These are phyloP conservation scores for Fusarium pseudoanthophilum DNA, from an alignment of 2,329 filamentous ascomycete species.

Conservation along the genomic window DNA sequence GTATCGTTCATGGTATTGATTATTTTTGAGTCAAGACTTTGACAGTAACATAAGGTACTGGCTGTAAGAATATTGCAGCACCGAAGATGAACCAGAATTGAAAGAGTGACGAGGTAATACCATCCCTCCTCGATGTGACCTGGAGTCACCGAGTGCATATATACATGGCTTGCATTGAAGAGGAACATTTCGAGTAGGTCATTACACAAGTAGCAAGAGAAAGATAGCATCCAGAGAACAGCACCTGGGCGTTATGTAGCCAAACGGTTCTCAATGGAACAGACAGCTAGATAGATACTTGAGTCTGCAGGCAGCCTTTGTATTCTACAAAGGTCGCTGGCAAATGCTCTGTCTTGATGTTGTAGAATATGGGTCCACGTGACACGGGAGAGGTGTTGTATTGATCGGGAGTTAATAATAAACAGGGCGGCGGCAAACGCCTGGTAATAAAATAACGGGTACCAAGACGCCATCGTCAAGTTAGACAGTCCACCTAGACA, in stretches of 20 bases:
- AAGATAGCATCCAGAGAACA: neutral
- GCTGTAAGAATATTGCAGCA: neutral
- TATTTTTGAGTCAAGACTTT: neutral
- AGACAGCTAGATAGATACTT: neutral
- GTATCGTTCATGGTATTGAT: neutral
- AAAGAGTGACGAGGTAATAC: neutral
- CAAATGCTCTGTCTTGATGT: neutral
- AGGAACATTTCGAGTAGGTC: neutral
- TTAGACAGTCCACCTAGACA: neutral
- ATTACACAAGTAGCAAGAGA: neutral
- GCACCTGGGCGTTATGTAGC: neutral
- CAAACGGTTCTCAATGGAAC: neutral
- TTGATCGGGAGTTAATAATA: conserved; percentile 8
- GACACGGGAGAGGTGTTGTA: conserved; percentile 7
- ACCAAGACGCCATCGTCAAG: conserved; percentile 13
- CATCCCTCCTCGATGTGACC: neutral
- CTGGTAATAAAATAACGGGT: conserved; percentile 1
- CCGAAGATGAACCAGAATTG: neutral
- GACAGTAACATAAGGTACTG: neutral
- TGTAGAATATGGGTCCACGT: conserved; percentile 2
- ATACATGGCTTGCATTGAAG: neutral
- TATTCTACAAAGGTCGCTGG: neutral
- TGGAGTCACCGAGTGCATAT: neutral
- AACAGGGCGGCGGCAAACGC: neutral
- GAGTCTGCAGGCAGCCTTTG: neutral